A percentile compares a stretch with the other conserved stretches of the same genome.
These are phyloP conservation scores for Dipsacomyces acuminosporus DNA, from an alignment of 371 early-diverging fungal genomes.

Conservation along the genomic window DNA sequence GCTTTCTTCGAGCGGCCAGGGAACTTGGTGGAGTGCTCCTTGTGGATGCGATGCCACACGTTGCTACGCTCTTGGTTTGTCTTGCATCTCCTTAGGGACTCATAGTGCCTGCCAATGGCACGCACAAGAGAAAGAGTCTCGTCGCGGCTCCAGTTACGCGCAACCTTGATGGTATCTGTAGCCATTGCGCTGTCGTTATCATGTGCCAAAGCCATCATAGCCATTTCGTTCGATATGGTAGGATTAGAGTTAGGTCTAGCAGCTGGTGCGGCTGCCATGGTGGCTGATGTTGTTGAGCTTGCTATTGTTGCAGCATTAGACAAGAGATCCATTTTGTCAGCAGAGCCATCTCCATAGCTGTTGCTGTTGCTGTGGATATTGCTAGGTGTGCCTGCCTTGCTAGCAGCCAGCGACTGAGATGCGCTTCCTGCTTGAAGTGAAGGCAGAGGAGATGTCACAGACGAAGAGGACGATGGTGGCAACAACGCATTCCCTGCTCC, in stretches of 20 bases:
- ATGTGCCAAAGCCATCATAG: neutral
- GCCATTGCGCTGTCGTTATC: neutral
- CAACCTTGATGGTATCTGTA: slow-evolving; percentile 24
- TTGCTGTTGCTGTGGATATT: too few species aligned
- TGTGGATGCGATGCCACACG: slow-evolving; percentile 46
- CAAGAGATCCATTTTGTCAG: too few species aligned
- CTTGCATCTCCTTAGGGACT: slow-evolving; percentile 37
- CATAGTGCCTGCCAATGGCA: slow-evolving; percentile 43
- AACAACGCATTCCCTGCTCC: too few species aligned
- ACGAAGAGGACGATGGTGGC: too few species aligned
- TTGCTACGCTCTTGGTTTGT: slow-evolving; percentile 48
- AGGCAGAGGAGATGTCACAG: neutral
- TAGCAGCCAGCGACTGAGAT: neutral
- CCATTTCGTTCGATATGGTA: too few species aligned
- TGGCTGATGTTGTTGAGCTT: too few species aligned
- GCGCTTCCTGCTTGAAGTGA: neutral
- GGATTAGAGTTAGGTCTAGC: too few species aligned
- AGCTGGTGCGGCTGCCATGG: too few species aligned
- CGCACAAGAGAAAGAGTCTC: slow-evolving; percentile 43
- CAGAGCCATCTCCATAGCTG: neutral
- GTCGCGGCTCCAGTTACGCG: slow-evolving; percentile 45
- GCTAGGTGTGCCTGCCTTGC: too few species aligned
- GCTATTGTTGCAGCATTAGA: too few species aligned
- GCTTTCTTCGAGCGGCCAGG: slow-evolving; percentile 45
- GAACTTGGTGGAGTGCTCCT: slow-evolving; percentile 44